Percentiles rank a stretch among this genome's conserved stretches.
These are phyloP conservation scores for Verbena officinalis DNA, from an alignment of 257 asterid genomes.

Conservation along the genomic window DNA sequence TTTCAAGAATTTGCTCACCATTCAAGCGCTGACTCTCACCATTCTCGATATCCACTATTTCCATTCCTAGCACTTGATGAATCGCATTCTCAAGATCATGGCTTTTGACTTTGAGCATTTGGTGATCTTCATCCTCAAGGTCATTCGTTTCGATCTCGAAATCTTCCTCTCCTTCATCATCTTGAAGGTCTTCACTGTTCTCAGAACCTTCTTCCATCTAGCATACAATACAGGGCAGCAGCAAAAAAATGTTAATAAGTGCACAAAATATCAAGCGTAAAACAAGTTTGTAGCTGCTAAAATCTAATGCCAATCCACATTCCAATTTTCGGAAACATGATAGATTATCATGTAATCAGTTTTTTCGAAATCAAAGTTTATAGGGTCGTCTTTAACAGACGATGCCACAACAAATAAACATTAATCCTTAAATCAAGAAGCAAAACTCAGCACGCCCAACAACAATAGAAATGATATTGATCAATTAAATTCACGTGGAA, in stretches of 20 bases:
- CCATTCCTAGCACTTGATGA: slow-evolving; percentile 38
- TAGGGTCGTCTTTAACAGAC: background rate
- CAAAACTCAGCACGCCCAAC: background rate
- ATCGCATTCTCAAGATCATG: slow-evolving; percentile 36
- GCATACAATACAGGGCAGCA: background rate
- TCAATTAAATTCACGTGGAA: background rate
- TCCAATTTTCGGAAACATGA: background rate
- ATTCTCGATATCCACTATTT: slow-evolving; percentile 37
- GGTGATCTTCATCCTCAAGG: slow-evolving; percentile 32
- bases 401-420: background rate
- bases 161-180: slow-evolving; percentile 41
- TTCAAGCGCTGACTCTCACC: slow-evolving; percentile 34
- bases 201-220: slow-evolving; percentile 55
- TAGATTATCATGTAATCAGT: background rate
- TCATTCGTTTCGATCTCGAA: slow-evolving; percentile 39
- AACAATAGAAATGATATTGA: background rate
- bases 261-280: slow-evolving; percentile 6
- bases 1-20: slow-evolving; percentile 30
- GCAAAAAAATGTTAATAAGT: background rate
- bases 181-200: slow-evolving; percentile 45
- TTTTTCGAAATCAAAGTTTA: background rate
- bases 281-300: background rate
- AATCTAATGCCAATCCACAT: slow-evolving; percentile 7
- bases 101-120: slow-evolving; percentile 33
- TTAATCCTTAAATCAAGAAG: background rate